phyloP scores from a whole-genome alignment of 371 early-diverging fungal species.

The Mucor ambiguus region DNA sequence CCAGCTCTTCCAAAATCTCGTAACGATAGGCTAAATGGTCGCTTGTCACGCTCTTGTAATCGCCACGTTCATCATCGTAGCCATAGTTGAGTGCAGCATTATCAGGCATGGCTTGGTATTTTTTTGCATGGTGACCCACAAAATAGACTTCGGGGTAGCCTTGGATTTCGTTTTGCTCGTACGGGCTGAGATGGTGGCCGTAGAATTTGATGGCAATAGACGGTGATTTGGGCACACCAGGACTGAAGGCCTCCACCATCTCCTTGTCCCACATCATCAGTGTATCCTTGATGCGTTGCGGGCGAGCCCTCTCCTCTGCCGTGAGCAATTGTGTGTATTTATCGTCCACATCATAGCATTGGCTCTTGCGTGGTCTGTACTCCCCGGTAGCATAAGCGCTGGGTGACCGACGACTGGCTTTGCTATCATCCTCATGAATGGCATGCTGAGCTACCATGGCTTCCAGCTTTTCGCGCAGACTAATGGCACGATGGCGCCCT shows the following conservation, averaged over 20 bases:
- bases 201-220: slow-evolving; percentile 33
- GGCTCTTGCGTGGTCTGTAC: slow-evolving; percentile 12
- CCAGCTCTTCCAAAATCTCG: slow-evolving; percentile 86
- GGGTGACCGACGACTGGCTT: background rate
- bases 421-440: slow-evolving; percentile 23
- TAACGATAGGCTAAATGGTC: slow-evolving; percentile 94
- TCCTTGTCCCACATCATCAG: slow-evolving; percentile 36
- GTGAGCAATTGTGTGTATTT: slow-evolving; percentile 7
- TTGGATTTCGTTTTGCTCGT: slow-evolving; percentile 82
- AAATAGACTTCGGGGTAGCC: slow-evolving; percentile 81
- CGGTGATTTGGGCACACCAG: slow-evolving; percentile 37
- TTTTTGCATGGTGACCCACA: slow-evolving; percentile 69
- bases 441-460: slow-evolving; percentile 38
- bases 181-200: slow-evolving; percentile 61
- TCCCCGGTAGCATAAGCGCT: background rate
- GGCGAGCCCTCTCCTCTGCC: slow-evolving; percentile 14
- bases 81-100: slow-evolving; percentile 63
- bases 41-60: slow-evolving; percentile 80
- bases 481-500: slow-evolving; percentile 24
- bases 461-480: slow-evolving; percentile 34
- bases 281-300: slow-evolving; percentile 28
- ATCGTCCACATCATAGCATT: slow-evolving; percentile 9
- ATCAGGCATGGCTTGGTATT: slow-evolving; percentile 50
- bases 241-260: slow-evolving; percentile 28
- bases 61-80: slow-evolving; percentile 94